Evolutionary conservation across 164 flowering plant genomes (phyloP), one percentile per base, ranked within the genome.

Genomic region (Cinnamomum micranthum): DNA sequence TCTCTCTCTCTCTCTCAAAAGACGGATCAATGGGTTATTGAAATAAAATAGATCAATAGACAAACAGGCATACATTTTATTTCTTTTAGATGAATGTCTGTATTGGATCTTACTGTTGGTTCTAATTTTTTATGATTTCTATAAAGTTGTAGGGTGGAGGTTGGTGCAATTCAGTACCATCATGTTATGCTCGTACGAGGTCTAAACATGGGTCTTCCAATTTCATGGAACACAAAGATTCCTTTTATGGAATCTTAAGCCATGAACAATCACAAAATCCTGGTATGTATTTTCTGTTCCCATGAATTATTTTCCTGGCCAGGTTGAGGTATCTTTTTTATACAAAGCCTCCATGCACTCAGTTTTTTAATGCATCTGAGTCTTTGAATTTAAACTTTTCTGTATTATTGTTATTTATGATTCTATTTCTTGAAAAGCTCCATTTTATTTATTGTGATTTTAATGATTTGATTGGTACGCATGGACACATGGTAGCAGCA

Each of bases 191-290:
- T 4, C 89, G 97, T n/a, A 84, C 84, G 78, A 65, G 20, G 64
- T 88, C 92, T 27, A 77, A 86, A 20, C 81, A 90, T 77, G 99
- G 99, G 62, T 92, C 99, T 50, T 93, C 99, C 12, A 71, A 82
- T 25, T 78, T 75, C 80, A 93, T 95, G 98, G 95, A 90, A 20
- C 84, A 33, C 15, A 82, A 71, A 73, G 92, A 89, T 80, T 80
- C 24, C 28, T 95, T 95, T 76, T 31, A 80, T 68, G 98, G 99
- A 75, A 87, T 93, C 74, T 84, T 95, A 74, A 91, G 98, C 84
- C 33, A 27, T 65, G 77, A 87, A 27, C 84, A 85, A 50, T 77
- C 82, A 41, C 84, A 88, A 68, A 95, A 95, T 84, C 99, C 98
- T 76, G 96, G 99, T 95, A 85, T 52, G 69, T 72, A 73, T 66